Conservation (phyloP, 2,329 filamentous ascomycete species). For the Fusarium lateritium region DNA sequence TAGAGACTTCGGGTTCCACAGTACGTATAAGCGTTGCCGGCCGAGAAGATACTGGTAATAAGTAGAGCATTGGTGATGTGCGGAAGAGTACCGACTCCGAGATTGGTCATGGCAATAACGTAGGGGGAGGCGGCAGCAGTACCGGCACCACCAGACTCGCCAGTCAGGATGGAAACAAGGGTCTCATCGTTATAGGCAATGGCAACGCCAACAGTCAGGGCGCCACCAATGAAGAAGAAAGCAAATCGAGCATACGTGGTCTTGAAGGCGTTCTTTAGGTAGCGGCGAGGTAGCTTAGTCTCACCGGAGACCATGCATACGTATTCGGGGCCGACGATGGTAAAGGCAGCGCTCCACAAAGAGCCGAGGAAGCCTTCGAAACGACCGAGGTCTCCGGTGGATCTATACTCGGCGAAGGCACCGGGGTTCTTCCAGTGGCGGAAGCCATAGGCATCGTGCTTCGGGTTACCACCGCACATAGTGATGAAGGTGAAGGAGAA, state of each 20-base stretch:
- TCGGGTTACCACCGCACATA: slow-evolving; percentile 72
- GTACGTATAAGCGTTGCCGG: slow-evolving; percentile 57
- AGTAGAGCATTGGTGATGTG: slow-evolving; percentile 69
- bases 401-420: slow-evolving; percentile 61
- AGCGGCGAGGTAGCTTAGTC: slow-evolving; percentile 69
- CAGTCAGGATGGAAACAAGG: slow-evolving; percentile 57
- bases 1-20: slow-evolving; percentile 65
- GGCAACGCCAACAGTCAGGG: slow-evolving; percentile 73
- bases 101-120: slow-evolving; percentile 61
- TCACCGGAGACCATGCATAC: slow-evolving; percentile 76
- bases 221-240: slow-evolving; percentile 57
- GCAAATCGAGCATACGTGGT: slow-evolving; percentile 63
- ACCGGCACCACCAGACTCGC: slow-evolving; percentile 47
- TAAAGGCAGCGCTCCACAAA: slow-evolving; percentile 72
- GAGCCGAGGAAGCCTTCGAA: slow-evolving; percentile 78
- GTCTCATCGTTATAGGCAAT: slow-evolving; percentile 66
- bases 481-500: slow-evolving; percentile 73
- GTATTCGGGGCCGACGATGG: slow-evolving; percentile 74
- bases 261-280: slow-evolving; percentile 67
- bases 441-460: slow-evolving; percentile 72
- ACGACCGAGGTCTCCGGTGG: slow-evolving; percentile 71
- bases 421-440: slow-evolving; percentile 76
- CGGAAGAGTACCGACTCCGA: slow-evolving; percentile 66
- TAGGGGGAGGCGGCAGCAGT: slow-evolving; percentile 66
- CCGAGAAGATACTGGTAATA: slow-evolving; percentile 55